Evolutionary conservation across 805 yeast genomes (phyloP).

Genomic region (Cyberlindnera veronae): DNA sequence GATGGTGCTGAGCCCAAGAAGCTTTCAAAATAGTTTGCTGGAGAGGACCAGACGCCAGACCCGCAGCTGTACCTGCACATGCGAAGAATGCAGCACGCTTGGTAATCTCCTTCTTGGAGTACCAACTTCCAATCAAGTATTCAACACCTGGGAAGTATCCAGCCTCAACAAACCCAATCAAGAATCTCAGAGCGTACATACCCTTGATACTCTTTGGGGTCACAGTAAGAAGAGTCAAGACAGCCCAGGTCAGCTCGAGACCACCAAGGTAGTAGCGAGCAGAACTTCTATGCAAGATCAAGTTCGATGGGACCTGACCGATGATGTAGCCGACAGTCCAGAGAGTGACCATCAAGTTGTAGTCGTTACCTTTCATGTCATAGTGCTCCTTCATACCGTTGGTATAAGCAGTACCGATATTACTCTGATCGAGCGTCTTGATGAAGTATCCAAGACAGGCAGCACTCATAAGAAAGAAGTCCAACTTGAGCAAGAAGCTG

Average conservation of each 20-base stretch:
- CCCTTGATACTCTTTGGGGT: conserved; percentile 28
- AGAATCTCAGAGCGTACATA: conserved; percentile 35
- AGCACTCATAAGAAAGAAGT: conserved; percentile 37
- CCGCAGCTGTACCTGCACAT: conserved; percentile 30
- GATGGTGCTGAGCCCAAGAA: conserved; percentile 11
- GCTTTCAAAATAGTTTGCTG: conserved; percentile 31
- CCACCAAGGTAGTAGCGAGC: conserved; percentile 45
- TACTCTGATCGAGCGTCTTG: conserved; percentile 40
- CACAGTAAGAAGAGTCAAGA: conserved; percentile 35
- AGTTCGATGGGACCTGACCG: conserved; percentile 47
- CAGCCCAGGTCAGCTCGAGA: conserved; percentile 42
- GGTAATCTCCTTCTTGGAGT: conserved; percentile 31
- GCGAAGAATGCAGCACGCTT: conserved; percentile 34
- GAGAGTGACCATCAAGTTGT: conserved; percentile 40
- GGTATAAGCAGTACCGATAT: conserved; percentile 43
- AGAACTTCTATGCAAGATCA: conserved; percentile 39
- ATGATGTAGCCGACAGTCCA: conserved; percentile 52
- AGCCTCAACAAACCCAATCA: conserved; percentile 42
- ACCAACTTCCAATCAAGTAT: too few relatives aligned
- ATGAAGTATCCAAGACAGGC: conserved; percentile 44
- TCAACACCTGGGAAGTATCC: conserved; percentile 32
- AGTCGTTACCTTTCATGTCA: conserved; percentile 37
- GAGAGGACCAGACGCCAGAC: conserved; percentile 33
- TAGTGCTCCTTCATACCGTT: conserved; percentile 46
- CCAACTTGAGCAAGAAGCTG: conserved; percentile 33